Conservation (phyloP, 306 rosid genomes). For the Vigna radiata region DNA sequence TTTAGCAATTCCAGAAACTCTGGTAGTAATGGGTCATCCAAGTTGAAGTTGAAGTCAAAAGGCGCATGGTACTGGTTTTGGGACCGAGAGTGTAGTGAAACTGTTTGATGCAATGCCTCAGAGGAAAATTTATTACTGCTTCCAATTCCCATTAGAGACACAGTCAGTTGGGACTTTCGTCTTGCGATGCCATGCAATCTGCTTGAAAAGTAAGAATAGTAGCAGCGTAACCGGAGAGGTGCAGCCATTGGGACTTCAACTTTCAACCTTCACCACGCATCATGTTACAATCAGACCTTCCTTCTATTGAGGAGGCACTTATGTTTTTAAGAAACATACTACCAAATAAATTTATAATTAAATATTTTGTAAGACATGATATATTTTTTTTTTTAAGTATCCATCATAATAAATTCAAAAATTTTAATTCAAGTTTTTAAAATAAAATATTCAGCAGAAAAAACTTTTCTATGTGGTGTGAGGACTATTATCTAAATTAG, state of each 20-base stretch:
- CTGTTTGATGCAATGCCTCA: slow-evolving; percentile 72
- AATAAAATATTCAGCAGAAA: no score
- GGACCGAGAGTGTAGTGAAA: slow-evolving; percentile 44
- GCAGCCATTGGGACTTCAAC: slow-evolving; percentile 54
- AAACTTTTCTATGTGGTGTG: no score
- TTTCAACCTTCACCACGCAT: background rate
- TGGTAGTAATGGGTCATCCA: slow-evolving; percentile 47
- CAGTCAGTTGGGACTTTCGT: slow-evolving; percentile 37
- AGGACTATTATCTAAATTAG: no score
- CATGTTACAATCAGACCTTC: background rate
- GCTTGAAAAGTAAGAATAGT: slow-evolving; percentile 40
- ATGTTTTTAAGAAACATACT: no score
- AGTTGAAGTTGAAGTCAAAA: slow-evolving; percentile 42
- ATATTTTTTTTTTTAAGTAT: no score
- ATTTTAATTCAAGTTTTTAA: no score
- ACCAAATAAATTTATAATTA: no score
- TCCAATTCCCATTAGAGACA: slow-evolving; percentile 15
- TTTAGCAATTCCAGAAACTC: slow-evolving; percentile 61
- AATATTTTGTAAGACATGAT: no score
- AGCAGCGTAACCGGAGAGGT: slow-evolving; percentile 39
- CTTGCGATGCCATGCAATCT: slow-evolving; percentile 33
- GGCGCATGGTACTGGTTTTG: slow-evolving; percentile 34
- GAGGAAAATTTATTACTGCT: slow-evolving; percentile 32
- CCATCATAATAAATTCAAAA: no score
- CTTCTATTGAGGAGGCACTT: no score